Evolutionary conservation across 140 eudicot genomes (phyloP), one percentile per base, ranked within the genome.

Genomic region (Anethum foeniculum): DNA sequence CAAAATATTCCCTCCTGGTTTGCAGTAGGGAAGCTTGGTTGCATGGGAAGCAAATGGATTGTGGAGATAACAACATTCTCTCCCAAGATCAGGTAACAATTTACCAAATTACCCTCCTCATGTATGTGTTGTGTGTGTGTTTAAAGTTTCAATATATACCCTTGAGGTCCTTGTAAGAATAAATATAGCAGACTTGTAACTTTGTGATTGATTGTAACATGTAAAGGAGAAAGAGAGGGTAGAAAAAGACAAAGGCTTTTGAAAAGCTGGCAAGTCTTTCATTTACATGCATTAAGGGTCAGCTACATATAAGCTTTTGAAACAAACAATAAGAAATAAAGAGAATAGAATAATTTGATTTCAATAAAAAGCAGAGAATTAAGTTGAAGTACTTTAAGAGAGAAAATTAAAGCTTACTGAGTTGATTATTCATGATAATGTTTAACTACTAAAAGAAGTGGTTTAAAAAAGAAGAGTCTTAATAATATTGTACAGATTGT

Each of bases 21-120:
- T 85, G 83, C 83, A 80, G 91, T 91, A 94, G 96, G 82, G 97
- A 94, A 86, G 92, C 90, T 94, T 94, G 98, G 98, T 82, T 94
- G 91, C 94, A 94, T 88, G 93, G 94, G 79, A 94, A 88, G 82
- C 82, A 85, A 71, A 84, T 84, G 75, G 97, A 90, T 79, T 87
- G 80, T 84, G 85, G 83, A 84, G 92, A 85, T 83, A 85, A 77
- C 75, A 84, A 84, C 86, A 81, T 84, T 51, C 86, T 88, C 82
- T 88, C 85, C 80, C 85, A 76, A 88, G 93, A 68, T 30, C 74
- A 92, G 97, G 97, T 94, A 90, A 73, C 46, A 12, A 52, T 78
- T 72, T 81, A 71, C 81, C 77, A 82, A 77, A 88, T 58, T 34
- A 80, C 39, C 56, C 78, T 68, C 73, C 73, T 0, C 38, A 28